Conservation (phyloP, 208 protist genomes). For the Wallacemonas sp. region DNA sequence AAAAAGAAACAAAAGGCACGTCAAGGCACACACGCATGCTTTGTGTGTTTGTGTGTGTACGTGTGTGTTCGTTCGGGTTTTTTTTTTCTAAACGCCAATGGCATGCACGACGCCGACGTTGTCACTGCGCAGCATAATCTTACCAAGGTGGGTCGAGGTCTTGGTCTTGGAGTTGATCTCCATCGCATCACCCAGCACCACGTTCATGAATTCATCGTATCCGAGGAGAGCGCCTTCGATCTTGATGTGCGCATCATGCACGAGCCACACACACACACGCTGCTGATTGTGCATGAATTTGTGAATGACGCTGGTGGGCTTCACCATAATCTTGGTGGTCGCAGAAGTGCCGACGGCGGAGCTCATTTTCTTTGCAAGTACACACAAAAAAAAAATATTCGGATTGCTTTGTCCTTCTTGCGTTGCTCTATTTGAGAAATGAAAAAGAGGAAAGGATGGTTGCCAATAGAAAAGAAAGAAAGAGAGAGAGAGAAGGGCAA, state of each 20-base stretch:
- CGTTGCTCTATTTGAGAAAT: too few species aligned
- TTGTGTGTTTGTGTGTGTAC: not conserved
- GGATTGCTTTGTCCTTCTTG: too few species aligned
- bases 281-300: conserved; percentile 75
- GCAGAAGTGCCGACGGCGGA: conserved; percentile 26
- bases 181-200: conserved; percentile 87
- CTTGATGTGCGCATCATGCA: conserved; percentile 76
- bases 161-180: conserved; percentile 85
- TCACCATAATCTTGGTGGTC: conserved; percentile 81
- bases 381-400: too few species aligned
- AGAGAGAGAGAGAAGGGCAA: too few species aligned
- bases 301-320: conserved; percentile 70
- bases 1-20: not conserved
- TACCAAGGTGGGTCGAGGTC: conserved; percentile 63
- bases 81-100: conserved; percentile 51
- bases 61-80: not conserved
- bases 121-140: conserved; percentile 92
- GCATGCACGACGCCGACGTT: conserved; percentile 90
- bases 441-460: too few species aligned
- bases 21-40: not conserved
- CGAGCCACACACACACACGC: conserved; percentile 84
- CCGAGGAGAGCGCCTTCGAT: conserved; percentile 85
- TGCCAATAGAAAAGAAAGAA: conserved; percentile 10
- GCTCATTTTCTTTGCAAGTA: conserved; percentile 23
- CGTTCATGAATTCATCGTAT: conserved; percentile 95